Evolutionary conservation across 2,329 filamentous ascomycete species (phyloP), one percentile per base, ranked within the genome.

Genomic region (Hypomyces perniciosus): DNA sequence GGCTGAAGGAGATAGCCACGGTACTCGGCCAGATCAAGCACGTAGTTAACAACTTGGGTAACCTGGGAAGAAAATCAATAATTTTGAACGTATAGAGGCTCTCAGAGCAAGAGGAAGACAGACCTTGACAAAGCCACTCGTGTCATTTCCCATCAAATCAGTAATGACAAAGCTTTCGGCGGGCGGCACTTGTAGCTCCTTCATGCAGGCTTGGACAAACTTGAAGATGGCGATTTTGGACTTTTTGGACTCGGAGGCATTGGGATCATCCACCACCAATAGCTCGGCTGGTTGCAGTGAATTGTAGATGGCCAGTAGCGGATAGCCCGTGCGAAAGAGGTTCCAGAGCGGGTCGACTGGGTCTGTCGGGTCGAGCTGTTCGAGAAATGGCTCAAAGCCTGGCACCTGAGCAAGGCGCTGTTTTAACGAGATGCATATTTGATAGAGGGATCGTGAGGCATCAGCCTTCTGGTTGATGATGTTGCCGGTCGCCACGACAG

Each of bases 381-480:
- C 75, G 61, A 96, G 72, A 65, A 86, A 86, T 13, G 77, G 75
- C 56, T 90, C 84, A 65, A 97, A 96, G 52, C 82, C 86, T 4
- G 90, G 90, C 7, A 97, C 90, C 58, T 86, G 85, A 50, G 84
- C 79, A 54, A 99, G 75, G 56, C 93, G 84, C 71, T 86, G 84
- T 66, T 88, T 89, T 54, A 97, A 76, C 48, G 85, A 84, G 59
- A 95, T 80, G 68, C 93, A 97, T 68, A 95, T 96, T 70, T 97
- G 92, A 70, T 96, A 99, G 27, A 99, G 81, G 8, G 91, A 96
- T 53, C 86, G 81, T 50, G 88, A 89, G 58, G 93, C 91, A 67
- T 96, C 91, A 66, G 91, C 93, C 67, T 89, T 88, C 70, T 92
- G 88, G 72, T 99, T 99, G 77, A 99, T 96, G 68, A 99, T 95